Percentiles rank a stretch among this genome's conserved stretches.
Evolutionary conservation across 139 green algal genomes (phyloP).

Genomic region (Zygnema cylindricum): DNA sequence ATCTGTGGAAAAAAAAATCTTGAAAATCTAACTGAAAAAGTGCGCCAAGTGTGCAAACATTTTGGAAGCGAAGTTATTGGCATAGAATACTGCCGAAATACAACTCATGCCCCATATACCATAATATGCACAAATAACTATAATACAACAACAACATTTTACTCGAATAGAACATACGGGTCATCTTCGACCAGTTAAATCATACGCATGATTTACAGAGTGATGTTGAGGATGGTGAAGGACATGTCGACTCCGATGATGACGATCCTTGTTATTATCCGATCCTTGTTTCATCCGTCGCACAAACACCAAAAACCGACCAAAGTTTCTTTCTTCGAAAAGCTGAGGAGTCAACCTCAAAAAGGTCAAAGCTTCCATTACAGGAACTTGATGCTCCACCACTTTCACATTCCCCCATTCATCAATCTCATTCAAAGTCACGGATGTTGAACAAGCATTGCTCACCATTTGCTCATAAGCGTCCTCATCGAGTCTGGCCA

Average conservation of each 20-base stretch:
- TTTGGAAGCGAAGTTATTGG: too few relatives aligned
- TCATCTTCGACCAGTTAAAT: neutral
- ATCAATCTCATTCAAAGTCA: slow-evolving; percentile 13
- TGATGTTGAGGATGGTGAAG: neutral
- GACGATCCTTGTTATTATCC: too few relatives aligned
- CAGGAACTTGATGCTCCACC: slow-evolving; percentile 4
- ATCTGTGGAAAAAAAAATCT: too few relatives aligned
- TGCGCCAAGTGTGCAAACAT: too few relatives aligned
- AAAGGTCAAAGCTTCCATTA: slow-evolving; percentile 44
- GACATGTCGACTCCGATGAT: neutral
- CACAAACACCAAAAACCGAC: slow-evolving; percentile 44
- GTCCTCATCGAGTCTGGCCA: slow-evolving; percentile 16
- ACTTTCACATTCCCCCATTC: neutral
- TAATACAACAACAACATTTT: neutral
- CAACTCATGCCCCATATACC: too few relatives aligned
- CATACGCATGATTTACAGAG: neutral
- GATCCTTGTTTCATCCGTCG: slow-evolving; percentile 31
- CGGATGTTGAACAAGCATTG: neutral
- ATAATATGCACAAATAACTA: neutral
- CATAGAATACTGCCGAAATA: too few relatives aligned
- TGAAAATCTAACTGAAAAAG: too few relatives aligned
- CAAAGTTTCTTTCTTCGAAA: slow-evolving; percentile 49
- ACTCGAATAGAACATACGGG: neutral
- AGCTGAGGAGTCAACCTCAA: slow-evolving; percentile 36
- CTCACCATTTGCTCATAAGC: slow-evolving; percentile 34